Base-by-base conservation (phyloP, 805 yeast genomes). In the Yamadazyma sp. region DNA sequence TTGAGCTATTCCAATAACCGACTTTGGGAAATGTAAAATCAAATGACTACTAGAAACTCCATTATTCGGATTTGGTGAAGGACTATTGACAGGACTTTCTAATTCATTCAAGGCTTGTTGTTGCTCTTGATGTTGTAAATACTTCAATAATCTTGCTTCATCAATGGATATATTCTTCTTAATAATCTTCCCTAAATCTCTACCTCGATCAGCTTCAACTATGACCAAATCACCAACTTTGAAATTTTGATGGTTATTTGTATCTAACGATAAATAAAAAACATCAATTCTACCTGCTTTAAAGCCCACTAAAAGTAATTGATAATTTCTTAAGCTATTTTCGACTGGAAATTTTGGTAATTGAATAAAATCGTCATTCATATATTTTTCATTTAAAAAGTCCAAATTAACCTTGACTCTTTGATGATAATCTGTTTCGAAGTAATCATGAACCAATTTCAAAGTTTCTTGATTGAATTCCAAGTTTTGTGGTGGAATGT, bases 151-250 rank as follows among this genome's bases (percentile, higher is more conserved):
- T 30, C 86, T 69, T 0, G 91, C 89, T 48, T 80, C 84, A 46
- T 78, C 84, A 23, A 73, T 59, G 4, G 80, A 62, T 18, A 85
- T 72, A 47, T 76, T 70, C 48, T 78, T 60, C 39, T 72, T 69
- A 23, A 75, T 73, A 29, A 85, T 73, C 50, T 73, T 73, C 23
- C 94, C 94, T 40, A 85, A 67, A 57, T 85, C 94, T 23, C 77
- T 62, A 23, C 94, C 94, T 22, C 94, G 65, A 51, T 85, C 94
- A 1, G 93, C 94, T 51, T 85, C 91, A 12, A 84, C 94, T 50
- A 84, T 76, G 11, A 86, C 91, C 49, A 82, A 67, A 51, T 82
- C 88, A 15, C 84, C 84, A 4, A 66, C 57, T 32, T 64, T 60
- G 27, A 78, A 56, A 21, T 45, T 12, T 7, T 21, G 5, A 3